These are phyloP conservation scores for Penicillium sp. DNA, from an alignment of 2,329 filamentous ascomycete genomes.

Conservation along the genomic window DNA sequence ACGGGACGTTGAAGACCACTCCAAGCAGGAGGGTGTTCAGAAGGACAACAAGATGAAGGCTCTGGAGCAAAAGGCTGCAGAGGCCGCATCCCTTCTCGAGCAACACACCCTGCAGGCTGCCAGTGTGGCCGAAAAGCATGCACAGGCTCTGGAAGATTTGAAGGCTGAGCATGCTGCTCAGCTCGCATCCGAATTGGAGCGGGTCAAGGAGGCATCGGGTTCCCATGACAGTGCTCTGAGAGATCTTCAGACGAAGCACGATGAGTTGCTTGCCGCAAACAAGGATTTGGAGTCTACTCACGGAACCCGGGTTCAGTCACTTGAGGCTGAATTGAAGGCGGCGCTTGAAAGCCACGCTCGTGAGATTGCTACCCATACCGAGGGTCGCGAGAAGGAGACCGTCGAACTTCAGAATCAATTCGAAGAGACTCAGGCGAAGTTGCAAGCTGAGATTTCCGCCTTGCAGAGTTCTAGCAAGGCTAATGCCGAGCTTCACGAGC, in stretches of 20 bases:
- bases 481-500: conserved; percentile 26
- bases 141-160: conserved; percentile 32
- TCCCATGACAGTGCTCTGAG: conserved; percentile 29
- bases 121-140: conserved; percentile 32
- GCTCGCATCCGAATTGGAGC: conserved; percentile 28
- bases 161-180: conserved; percentile 35
- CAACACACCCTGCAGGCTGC: conserved; percentile 32
- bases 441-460: conserved; percentile 31
- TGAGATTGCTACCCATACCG: conserved; percentile 31
- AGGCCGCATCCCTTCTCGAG: conserved; percentile 35
- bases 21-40: conserved; percentile 37
- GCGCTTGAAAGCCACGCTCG: conserved; percentile 26
- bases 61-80: conserved; percentile 34
- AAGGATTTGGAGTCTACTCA: conserved; percentile 32
- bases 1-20: conserved; percentile 36
- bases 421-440: conserved; percentile 26
- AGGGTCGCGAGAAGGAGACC: conserved; percentile 28
- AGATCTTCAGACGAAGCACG: conserved; percentile 35
- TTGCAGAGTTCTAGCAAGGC: conserved; percentile 30
- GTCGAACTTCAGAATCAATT: conserved; percentile 34
- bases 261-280: conserved; percentile 30
- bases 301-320: conserved; percentile 29
- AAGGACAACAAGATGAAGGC: conserved; percentile 34
- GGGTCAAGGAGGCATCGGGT: conserved; percentile 31
- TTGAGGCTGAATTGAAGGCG: conserved; percentile 26